Evolutionary conservation across 2,329 filamentous ascomycete genomes (phyloP).

Genomic region (Aulographum hederae): DNA sequence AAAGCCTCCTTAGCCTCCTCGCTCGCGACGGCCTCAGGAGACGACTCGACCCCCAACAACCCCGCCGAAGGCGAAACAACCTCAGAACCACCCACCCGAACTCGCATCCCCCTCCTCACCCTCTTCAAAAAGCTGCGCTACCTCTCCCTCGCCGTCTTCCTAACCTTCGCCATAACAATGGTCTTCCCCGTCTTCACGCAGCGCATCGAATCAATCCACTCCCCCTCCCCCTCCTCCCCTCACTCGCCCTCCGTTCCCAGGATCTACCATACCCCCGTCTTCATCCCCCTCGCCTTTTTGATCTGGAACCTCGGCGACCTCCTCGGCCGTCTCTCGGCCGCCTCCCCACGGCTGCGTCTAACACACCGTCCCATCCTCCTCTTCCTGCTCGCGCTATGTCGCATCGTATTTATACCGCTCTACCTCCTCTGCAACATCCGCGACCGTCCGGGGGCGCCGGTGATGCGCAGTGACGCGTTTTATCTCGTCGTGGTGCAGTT

Average conservation of each 20-base stretch:
- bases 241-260: constrained; percentile 23
- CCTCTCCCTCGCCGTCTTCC: constrained; percentile 56
- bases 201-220: constrained; percentile 23
- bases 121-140: constrained; percentile 66
- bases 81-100: constrained; percentile 13
- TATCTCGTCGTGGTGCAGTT: constrained; percentile 74
- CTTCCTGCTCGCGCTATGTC: constrained; percentile 46
- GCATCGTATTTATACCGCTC: constrained; percentile 59
- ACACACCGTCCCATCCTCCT: constrained; percentile 45
- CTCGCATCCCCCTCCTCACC: constrained; percentile 38
- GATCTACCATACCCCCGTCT: constrained; percentile 54
- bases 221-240: constrained; percentile 9
- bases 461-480: constrained; percentile 65
- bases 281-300: constrained; percentile 80
- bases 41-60: not conserved
- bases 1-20: constrained; percentile 4
- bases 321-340: constrained; percentile 51
- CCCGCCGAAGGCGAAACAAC: too few relatives aligned
- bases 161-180: constrained; percentile 78
- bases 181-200: constrained; percentile 83
- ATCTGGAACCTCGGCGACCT: constrained; percentile 90
- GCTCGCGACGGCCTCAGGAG: not conserved
- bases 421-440: constrained; percentile 83
- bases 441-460: constrained; percentile 44
- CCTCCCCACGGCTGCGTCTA: constrained; percentile 35